These are phyloP conservation scores for Termitomyces heimii DNA, from an alignment of 768 basidiomycete genomes.

Conservation along the genomic window DNA sequence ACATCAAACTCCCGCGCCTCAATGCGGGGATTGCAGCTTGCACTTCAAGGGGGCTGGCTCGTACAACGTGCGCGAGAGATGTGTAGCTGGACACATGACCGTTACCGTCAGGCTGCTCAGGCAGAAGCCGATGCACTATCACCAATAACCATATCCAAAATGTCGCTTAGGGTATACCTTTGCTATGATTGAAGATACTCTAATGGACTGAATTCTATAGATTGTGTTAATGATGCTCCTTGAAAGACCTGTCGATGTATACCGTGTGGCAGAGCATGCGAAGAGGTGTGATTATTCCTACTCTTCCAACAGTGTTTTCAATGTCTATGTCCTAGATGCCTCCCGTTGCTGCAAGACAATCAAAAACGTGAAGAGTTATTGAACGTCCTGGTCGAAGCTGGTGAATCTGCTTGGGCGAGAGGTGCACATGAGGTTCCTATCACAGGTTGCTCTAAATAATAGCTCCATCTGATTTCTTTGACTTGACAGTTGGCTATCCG, in stretches of 20 bases:
- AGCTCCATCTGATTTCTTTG: not conserved
- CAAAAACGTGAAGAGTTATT: conserved; percentile 56
- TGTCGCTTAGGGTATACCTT: conserved; percentile 57
- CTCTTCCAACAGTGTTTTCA: not conserved
- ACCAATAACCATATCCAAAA: conserved; percentile 46
- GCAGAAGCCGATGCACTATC: conserved; percentile 50
- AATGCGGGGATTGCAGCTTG: conserved; percentile 63
- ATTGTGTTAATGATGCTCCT: conserved; percentile 69
- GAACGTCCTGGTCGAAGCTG: conserved; percentile 58
- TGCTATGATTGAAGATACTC: not conserved
- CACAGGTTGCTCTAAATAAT: not conserved
- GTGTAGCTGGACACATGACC: conserved; percentile 72
- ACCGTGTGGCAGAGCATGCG: conserved; percentile 66
- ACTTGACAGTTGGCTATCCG: conserved; percentile 48
- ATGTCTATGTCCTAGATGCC: conserved; percentile 37
- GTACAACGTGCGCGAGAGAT: conserved; percentile 68
- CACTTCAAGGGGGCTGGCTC: conserved; percentile 69
- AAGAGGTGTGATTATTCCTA: conserved; percentile 35
- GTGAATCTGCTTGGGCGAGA: conserved; percentile 63
- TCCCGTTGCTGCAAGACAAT: conserved; percentile 54
- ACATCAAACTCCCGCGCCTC: conserved; percentile 44
- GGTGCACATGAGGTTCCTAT: conserved; percentile 68
- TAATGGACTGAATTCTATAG: conserved; percentile 21
- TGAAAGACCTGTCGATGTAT: conserved; percentile 54
- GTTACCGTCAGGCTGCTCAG: conserved; percentile 69